A percentile compares a stretch with the other conserved stretches of the same genome.
These are phyloP conservation scores for Crucibulum laeve DNA, from an alignment of 768 basidiomycete species.

Conservation along the genomic window DNA sequence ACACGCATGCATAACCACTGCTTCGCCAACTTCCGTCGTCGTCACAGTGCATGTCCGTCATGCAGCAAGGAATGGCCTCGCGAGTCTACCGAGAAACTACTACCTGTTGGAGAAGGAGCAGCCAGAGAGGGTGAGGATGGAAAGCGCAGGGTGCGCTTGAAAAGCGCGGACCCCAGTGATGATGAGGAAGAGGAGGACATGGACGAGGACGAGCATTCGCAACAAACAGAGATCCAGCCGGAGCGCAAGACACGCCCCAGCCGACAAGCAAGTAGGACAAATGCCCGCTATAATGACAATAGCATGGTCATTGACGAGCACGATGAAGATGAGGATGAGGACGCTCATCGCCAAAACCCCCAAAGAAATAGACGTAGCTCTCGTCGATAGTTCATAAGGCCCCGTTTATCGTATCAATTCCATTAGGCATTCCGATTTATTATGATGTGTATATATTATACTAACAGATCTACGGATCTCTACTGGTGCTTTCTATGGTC, in stretches of 20 bases:
- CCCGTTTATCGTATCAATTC: too few relatives aligned
- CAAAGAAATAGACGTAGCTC: constrained; percentile 19
- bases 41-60: constrained; percentile 44
- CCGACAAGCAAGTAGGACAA: constrained; percentile 2
- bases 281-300: constrained; percentile 19
- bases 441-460: constrained; percentile 1
- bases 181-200: constrained; percentile 44
- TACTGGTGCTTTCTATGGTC: too few relatives aligned
- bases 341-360: constrained; percentile 17
- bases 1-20: constrained; percentile 63
- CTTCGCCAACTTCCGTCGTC: constrained; percentile 45
- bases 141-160: constrained; percentile 26
- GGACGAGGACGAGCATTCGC: constrained; percentile 31
- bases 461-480: not conserved
- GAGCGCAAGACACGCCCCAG: constrained; percentile 12
- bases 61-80: constrained; percentile 61
- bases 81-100: constrained; percentile 36
- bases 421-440: too few relatives aligned
- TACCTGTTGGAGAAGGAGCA: constrained; percentile 71
- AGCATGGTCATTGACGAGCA: constrained; percentile 41
- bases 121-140: constrained; percentile 55
- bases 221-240: constrained; percentile 14
- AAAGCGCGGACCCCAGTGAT: constrained; percentile 26
- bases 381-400: constrained; percentile 11
- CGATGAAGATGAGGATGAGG: constrained; percentile 27